phyloP scores from a whole-genome alignment of 768 basidiomycete genomes.

The Scleroderma bovista region DNA sequence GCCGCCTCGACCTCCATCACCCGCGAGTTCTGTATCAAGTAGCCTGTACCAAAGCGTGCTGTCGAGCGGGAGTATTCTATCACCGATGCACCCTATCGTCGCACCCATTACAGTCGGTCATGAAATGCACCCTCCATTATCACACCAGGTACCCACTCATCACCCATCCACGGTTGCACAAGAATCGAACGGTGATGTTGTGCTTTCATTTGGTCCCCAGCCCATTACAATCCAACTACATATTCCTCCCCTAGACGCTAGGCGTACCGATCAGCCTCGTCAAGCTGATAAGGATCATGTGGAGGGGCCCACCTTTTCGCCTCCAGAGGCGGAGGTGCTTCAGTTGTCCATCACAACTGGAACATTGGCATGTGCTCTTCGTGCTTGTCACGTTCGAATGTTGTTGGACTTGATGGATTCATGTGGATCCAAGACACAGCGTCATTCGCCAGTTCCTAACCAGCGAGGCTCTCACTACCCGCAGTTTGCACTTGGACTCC shows the following conservation, averaged over 20 bases:
- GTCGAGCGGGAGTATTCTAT: conserved; percentile 24
- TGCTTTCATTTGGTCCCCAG: conserved; percentile 60
- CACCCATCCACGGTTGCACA: background rate
- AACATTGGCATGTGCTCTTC: conserved; percentile 49
- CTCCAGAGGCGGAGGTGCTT: conserved; percentile 26
- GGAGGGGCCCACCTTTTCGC: conserved; percentile 3
- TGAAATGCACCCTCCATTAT: background rate
- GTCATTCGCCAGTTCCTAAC: conserved; percentile 6
- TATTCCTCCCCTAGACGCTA: conserved; percentile 34
- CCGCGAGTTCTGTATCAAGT: conserved; percentile 44
- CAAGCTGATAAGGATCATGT: conserved; percentile 3
- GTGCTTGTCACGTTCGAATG: conserved; percentile 50
- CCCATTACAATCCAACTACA: conserved; percentile 53
- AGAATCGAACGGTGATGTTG: conserved; percentile 33
- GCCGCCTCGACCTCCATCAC: conserved; percentile 43
- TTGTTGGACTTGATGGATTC: conserved; percentile 39
- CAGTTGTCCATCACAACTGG: conserved; percentile 42
- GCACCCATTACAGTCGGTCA: background rate
- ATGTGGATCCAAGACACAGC: conserved; percentile 22
- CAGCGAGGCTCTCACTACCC: conserved; percentile 11
- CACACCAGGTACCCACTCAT: conserved; percentile 6
- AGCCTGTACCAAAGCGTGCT: conserved; percentile 80
- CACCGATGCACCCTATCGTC: no score
- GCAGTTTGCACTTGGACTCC: conserved; percentile 26
- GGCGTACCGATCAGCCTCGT: conserved; percentile 6